Conservation (phyloP, 495 filamentous ascomycete genomes). For the Penicillium roqueforti region DNA sequence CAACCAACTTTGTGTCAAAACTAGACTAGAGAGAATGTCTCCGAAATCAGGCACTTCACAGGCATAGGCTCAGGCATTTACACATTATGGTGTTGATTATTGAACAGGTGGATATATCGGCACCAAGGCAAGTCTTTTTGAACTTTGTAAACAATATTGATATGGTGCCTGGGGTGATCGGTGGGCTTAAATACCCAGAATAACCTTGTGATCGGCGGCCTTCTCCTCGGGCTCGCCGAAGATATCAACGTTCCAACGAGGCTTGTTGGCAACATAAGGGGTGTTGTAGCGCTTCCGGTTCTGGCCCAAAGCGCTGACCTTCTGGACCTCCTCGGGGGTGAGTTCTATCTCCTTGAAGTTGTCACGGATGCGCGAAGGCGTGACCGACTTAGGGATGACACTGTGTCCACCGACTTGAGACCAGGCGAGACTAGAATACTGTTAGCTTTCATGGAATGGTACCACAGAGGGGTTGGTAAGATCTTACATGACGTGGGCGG, state of each 20-base stretch:
- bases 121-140: neutral
- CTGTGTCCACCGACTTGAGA: slow-evolving; percentile 46
- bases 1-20: neutral
- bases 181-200: slow-evolving; percentile 23
- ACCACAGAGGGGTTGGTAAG: too few relatives aligned
- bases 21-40: too few relatives aligned
- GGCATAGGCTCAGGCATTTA: neutral
- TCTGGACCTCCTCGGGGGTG: slow-evolving; percentile 41
- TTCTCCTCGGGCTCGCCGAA: slow-evolving; percentile 44
- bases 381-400: slow-evolving; percentile 51
- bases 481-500: slow-evolving; percentile 40
- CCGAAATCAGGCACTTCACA: neutral
- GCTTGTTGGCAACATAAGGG: slow-evolving; percentile 43
- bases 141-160: neutral
- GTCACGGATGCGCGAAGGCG: slow-evolving; percentile 41
- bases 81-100: neutral
- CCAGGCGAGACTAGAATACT: slow-evolving; percentile 37
- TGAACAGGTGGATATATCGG: neutral
- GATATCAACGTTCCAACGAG: slow-evolving; percentile 46
- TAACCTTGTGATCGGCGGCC: slow-evolving; percentile 41
- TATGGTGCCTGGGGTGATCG: neutral
- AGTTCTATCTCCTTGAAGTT: slow-evolving; percentile 51
- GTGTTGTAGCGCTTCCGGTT: slow-evolving; percentile 46
- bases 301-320: slow-evolving; percentile 40
- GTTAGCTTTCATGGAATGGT: neutral